Conservation (phyloP, 176 grass and related monocot species). For the Bonia amplexicaulis region DNA sequence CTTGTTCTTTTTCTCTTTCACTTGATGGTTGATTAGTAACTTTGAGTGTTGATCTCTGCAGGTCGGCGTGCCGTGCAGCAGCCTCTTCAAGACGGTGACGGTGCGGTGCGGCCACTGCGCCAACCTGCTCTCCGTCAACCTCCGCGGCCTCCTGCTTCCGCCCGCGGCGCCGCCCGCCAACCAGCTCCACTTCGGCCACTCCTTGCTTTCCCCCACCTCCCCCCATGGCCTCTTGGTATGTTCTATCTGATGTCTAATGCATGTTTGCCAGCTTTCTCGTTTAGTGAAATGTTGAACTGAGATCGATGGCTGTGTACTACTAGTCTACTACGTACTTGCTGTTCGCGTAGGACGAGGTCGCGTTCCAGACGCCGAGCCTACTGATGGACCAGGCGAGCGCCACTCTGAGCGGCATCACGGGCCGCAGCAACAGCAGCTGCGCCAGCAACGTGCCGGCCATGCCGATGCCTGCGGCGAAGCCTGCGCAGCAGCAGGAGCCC, state of each 20-base stretch:
- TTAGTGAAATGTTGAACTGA: not conserved
- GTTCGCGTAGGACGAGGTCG: slow-evolving; percentile 60
- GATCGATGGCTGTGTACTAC: not conserved
- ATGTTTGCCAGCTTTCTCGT: not conserved
- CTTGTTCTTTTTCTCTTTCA: not conserved
- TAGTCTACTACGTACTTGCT: no score
- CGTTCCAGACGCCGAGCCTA: slow-evolving; percentile 58
- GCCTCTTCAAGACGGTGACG: slow-evolving; percentile 95
- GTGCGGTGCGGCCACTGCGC: slow-evolving; percentile 93
- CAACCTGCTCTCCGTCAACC: slow-evolving; percentile 94
- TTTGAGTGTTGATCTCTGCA: slow-evolving; percentile 16
- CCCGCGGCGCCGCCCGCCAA: slow-evolving; percentile 38
- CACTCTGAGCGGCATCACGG: slow-evolving; percentile 36
- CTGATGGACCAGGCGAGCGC: slow-evolving; percentile 59
- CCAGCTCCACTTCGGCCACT: slow-evolving; percentile 66
- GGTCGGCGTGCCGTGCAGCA: slow-evolving; percentile 93
- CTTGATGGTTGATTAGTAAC: not conserved
- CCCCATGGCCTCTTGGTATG: slow-evolving; percentile 72
- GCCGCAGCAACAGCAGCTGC: slow-evolving; percentile 46
- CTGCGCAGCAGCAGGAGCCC: slow-evolving; percentile 47
- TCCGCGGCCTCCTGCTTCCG: slow-evolving; percentile 66
- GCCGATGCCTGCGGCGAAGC: slow-evolving; percentile 30
- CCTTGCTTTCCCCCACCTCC: slow-evolving; percentile 59
- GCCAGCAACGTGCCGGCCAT: slow-evolving; percentile 38
- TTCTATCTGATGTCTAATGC: not conserved